phyloP scores from a whole-genome alignment of 176 grass and related monocot genomes.

The Leersia perrieri region DNA sequence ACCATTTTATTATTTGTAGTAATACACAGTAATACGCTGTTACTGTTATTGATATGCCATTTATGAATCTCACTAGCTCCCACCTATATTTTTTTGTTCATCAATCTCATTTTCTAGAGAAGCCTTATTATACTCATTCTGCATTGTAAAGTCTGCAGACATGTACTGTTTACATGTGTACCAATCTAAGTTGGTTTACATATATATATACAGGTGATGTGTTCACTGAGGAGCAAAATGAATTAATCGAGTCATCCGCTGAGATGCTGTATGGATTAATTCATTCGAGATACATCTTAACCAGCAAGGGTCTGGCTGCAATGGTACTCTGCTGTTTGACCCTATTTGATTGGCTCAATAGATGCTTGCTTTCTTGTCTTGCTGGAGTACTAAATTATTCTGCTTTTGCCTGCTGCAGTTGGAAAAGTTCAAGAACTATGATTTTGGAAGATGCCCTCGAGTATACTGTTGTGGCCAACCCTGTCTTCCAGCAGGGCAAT shows the following conservation, averaged over 20 bases:
- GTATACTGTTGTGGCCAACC: slow-evolving; percentile 94
- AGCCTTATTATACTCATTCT: neutral
- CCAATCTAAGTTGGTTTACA: slow-evolving; percentile 1
- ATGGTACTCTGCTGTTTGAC: slow-evolving; percentile 59
- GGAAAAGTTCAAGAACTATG: slow-evolving; percentile 96
- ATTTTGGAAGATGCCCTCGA: slow-evolving; percentile 96
- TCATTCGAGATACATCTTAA: slow-evolving; percentile 88
- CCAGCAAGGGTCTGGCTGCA: slow-evolving; percentile 93
- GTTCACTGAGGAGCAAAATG: slow-evolving; percentile 94
- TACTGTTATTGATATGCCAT: neutral
- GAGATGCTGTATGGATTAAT: slow-evolving; percentile 98
- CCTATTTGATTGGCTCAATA: neutral
- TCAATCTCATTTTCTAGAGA: slow-evolving; percentile 19
- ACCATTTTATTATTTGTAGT: neutral
- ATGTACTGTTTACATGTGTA: slow-evolving; percentile 8
- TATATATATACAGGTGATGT: slow-evolving; percentile 66
- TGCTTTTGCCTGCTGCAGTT: slow-evolving; percentile 49
- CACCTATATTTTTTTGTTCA: slow-evolving; percentile 23
- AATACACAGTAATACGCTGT: no score
- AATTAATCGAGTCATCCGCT: slow-evolving; percentile 91
- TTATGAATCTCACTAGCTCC: slow-evolving; percentile 5
- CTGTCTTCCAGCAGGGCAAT: slow-evolving; percentile 92
- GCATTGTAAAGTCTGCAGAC: slow-evolving; percentile 12
- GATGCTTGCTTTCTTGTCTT: slow-evolving; percentile 8
- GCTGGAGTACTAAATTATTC: neutral